Evolutionary conservation across 192 early-diverging fungal species (phyloP).

Genomic region (Spinellus fusiger): DNA sequence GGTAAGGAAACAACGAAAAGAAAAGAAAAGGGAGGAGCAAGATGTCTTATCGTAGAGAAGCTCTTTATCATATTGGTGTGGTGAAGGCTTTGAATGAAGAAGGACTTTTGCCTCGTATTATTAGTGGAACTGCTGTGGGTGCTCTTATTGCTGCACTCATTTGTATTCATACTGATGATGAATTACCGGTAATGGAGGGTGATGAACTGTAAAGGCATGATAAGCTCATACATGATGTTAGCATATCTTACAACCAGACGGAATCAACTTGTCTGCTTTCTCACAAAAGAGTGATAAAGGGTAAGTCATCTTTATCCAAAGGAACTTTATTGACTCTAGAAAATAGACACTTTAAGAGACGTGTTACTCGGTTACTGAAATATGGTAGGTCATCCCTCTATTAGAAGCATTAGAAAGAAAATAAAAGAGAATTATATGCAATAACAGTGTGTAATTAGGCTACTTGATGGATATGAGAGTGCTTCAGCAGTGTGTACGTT

Average conservation of each 20-base stretch:
- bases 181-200: slow-evolving; percentile 46
- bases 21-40: background rate
- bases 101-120: slow-evolving; percentile 62
- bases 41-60: slow-evolving; percentile 25
- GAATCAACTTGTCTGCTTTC: slow-evolving; percentile 66
- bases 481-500: slow-evolving; percentile 62
- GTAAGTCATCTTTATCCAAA: too few relatives aligned
- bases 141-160: slow-evolving; percentile 71
- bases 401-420: background rate
- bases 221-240: slow-evolving; percentile 4
- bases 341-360: slow-evolving; percentile 46
- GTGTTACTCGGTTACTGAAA: slow-evolving; percentile 61
- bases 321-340: background rate
- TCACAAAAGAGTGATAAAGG: slow-evolving; percentile 49
- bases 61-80: slow-evolving; percentile 72
- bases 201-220: background rate
- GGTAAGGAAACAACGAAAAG: slow-evolving; percentile 32
- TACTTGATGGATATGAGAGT: slow-evolving; percentile 74
- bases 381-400: slow-evolving; percentile 37
- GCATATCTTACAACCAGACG: slow-evolving; percentile 46
- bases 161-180: slow-evolving; percentile 71
- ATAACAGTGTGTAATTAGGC: slow-evolving; percentile 34
- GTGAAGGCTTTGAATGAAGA: slow-evolving; percentile 66
- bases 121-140: slow-evolving; percentile 70
- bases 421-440: background rate